phyloP scores from a whole-genome alignment of 305 asterid species.

The Fraxinus sp. region DNA sequence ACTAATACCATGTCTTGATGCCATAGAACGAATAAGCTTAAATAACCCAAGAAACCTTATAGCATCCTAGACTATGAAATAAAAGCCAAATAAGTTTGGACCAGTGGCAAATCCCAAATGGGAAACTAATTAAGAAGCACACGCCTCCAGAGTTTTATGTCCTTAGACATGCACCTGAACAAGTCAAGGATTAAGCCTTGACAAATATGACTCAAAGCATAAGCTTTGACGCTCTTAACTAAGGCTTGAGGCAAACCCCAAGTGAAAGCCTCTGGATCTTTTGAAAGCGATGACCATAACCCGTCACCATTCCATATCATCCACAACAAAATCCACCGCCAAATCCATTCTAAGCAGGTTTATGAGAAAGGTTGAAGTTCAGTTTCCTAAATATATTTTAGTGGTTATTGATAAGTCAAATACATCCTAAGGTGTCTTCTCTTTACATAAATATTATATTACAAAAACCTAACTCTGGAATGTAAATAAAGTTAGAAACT shows the following conservation, averaged over 20 bases:
- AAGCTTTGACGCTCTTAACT: not conserved
- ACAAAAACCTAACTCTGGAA: constrained; percentile 1
- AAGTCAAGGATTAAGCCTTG: not conserved
- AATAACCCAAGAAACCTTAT: not conserved
- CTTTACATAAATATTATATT: not conserved
- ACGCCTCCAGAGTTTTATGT: not conserved
- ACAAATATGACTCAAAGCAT: not conserved
- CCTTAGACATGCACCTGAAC: not conserved
- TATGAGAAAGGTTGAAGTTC: not conserved
- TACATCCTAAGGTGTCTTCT: constrained; percentile 6
- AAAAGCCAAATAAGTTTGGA: not conserved
- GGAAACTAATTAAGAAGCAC: not conserved
- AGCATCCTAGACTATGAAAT: not conserved
- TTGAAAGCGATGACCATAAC: not conserved
- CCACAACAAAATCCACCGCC: not conserved
- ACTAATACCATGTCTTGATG: not conserved
- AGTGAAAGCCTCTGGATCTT: not conserved
- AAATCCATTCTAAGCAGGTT: not conserved
- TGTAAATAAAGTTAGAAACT: constrained; percentile 30
- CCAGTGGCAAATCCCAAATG: not conserved
- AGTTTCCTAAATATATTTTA: not conserved
- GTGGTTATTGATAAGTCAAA: not conserved
- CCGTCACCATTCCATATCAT: not conserved
- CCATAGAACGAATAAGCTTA: not conserved
- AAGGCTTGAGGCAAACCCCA: not conserved